phyloP scores from a whole-genome alignment of 2,329 filamentous ascomycete genomes.

The Fusarium buxicola region DNA sequence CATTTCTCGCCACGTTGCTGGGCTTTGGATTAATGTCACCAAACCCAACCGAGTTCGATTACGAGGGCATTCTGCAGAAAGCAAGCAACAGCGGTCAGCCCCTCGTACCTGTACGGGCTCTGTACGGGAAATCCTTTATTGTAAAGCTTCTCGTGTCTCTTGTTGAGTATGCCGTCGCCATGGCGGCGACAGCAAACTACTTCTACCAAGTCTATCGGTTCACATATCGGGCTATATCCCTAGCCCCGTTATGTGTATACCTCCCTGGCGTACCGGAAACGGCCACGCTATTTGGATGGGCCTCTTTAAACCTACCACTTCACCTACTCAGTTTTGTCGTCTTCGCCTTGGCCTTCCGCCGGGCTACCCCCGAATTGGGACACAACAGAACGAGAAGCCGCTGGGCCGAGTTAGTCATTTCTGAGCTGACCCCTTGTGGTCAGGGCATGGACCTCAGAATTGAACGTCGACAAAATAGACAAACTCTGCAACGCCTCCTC shows the following conservation, averaged over 20 bases:
- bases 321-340: conserved; percentile 27
- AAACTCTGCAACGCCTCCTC: conserved; percentile 2
- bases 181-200: conserved; percentile 11
- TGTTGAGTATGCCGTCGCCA: conserved; percentile 16
- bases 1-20: conserved; percentile 16
- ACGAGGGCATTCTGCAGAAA: conserved; percentile 14
- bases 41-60: conserved; percentile 24
- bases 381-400: not conserved
- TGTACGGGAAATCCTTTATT: conserved; percentile 4
- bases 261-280: conserved; percentile 16
- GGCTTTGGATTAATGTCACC: conserved; percentile 28
- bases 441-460: conserved; percentile 10
- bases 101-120: not conserved
- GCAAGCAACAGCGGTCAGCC: not conserved
- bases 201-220: conserved; percentile 25
- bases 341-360: conserved; percentile 18
- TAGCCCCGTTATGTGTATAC: conserved; percentile 16
- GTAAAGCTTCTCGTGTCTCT: conserved; percentile 19
- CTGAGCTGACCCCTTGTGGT: conserved; percentile 23
- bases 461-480: not conserved
- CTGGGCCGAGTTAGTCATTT: not conserved
- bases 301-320: conserved; percentile 17
- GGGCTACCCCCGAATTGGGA: not conserved
- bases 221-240: conserved; percentile 18
- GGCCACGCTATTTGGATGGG: conserved; percentile 29